phyloP scores from a whole-genome alignment of 495 filamentous ascomycete genomes.

The Neurospora sp. region DNA sequence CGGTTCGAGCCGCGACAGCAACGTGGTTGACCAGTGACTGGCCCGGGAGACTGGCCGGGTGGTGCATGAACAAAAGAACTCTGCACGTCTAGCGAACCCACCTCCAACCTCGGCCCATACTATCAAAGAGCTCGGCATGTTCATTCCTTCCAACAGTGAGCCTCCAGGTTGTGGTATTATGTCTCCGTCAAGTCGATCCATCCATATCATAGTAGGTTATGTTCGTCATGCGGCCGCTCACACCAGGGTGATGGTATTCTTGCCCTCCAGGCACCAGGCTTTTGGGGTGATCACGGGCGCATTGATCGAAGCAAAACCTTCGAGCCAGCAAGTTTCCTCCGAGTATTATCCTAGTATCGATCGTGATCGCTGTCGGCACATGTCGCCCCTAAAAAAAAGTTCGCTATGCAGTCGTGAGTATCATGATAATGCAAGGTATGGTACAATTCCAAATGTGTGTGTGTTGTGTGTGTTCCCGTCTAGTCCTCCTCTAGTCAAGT shows the following conservation, averaged over 20 bases:
- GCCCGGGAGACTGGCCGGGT: background rate
- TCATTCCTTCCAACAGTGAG: background rate
- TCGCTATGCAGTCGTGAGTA: constrained; percentile 34
- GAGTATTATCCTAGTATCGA: background rate
- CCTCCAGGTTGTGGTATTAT: background rate
- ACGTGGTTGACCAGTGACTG: background rate
- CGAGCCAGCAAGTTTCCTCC: background rate
- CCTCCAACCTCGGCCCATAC: background rate
- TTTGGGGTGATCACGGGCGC: background rate
- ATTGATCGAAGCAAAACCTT: background rate
- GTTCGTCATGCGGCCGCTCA: background rate
- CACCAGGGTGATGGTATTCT: background rate
- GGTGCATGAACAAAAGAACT: background rate
- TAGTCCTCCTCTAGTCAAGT: background rate
- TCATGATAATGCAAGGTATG: constrained; percentile 19
- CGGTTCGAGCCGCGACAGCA: background rate
- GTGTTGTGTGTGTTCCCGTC: background rate
- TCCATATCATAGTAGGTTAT: background rate
- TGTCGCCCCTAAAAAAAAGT: background rate
- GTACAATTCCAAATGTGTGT: constrained; percentile 6
- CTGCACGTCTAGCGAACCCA: background rate
- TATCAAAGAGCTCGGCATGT: background rate
- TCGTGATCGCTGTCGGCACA: background rate
- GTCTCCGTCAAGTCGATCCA: background rate
- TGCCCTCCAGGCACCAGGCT: background rate